Evolutionary conservation across 768 basidiomycete species (phyloP).

Genomic region (Boletus rubropictus): DNA sequence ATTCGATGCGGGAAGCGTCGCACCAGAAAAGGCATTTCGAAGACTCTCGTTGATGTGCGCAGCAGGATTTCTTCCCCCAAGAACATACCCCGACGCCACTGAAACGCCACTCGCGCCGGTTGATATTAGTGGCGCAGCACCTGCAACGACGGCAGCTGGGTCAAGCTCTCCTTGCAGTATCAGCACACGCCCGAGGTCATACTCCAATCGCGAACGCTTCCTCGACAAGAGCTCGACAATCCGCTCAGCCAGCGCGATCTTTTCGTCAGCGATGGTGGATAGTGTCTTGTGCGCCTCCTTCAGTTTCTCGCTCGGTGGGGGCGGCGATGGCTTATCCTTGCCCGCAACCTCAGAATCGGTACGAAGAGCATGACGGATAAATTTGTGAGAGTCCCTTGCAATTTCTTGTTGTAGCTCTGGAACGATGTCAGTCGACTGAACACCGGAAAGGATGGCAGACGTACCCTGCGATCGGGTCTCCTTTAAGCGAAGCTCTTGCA

Average conservation of each 20-base stretch:
- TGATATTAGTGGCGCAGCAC: slow-evolving; percentile 22
- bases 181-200: slow-evolving; percentile 41
- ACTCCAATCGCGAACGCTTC: slow-evolving; percentile 43
- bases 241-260: slow-evolving; percentile 39
- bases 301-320: slow-evolving; percentile 29
- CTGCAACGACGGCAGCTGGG: slow-evolving; percentile 29
- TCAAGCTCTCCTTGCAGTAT: slow-evolving; percentile 41
- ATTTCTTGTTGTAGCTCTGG: slow-evolving; percentile 42
- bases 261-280: slow-evolving; percentile 36
- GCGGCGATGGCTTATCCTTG: slow-evolving; percentile 32
- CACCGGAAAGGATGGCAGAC: background rate
- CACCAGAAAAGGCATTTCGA: slow-evolving; percentile 32
- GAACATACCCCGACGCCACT: slow-evolving; percentile 24
- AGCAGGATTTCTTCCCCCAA: slow-evolving; percentile 35
- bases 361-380: slow-evolving; percentile 40
- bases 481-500: slow-evolving; percentile 44
- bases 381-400: slow-evolving; percentile 38
- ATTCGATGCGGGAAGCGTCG: slow-evolving; percentile 20
- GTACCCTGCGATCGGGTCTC: slow-evolving; percentile 40
- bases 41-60: slow-evolving; percentile 38
- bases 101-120: slow-evolving; percentile 8
- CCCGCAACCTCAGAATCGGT: slow-evolving; percentile 19
- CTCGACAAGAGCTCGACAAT: slow-evolving; percentile 40
- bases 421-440: background rate
- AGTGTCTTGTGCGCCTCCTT: slow-evolving; percentile 25